A percentile compares a stretch with the other conserved stretches of the same genome.
phyloP scores from a whole-genome alignment of 352 stramenopile species.

The Plasmopara halstedii region DNA sequence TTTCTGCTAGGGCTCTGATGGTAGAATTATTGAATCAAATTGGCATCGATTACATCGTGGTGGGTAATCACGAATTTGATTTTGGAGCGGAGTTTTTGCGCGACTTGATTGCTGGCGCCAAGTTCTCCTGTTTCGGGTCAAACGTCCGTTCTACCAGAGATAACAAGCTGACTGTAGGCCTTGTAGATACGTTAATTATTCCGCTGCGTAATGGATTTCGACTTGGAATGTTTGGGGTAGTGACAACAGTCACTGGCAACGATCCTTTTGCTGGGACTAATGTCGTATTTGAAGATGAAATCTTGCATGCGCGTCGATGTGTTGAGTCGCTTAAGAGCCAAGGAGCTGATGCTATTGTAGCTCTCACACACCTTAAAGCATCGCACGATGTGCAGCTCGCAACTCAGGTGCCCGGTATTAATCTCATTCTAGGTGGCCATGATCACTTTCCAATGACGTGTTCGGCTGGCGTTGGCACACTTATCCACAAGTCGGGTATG shows the following conservation, averaged over 20 bases:
- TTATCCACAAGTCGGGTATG: constrained; percentile 84
- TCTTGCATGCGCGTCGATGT: constrained; percentile 37
- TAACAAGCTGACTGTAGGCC: constrained; percentile 25
- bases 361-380: constrained; percentile 71
- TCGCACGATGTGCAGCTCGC: constrained; percentile 52
- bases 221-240: constrained; percentile 51
- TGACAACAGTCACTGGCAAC: constrained; percentile 40
- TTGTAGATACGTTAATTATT: constrained; percentile 33
- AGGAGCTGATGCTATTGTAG: constrained; percentile 64
- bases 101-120: constrained; percentile 28
- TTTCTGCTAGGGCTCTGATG: constrained; percentile 42
- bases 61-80: constrained; percentile 78
- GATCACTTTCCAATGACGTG: constrained; percentile 79
- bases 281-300: constrained; percentile 47
- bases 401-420: constrained; percentile 46
- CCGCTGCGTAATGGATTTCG: constrained; percentile 29
- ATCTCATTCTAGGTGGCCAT: constrained; percentile 85
- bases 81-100: constrained; percentile 37
- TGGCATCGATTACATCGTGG: constrained; percentile 54
- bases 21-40: constrained; percentile 49
- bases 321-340: constrained; percentile 36
- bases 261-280: constrained; percentile 42
- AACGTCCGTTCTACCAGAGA: constrained; percentile 36
- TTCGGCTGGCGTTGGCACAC: constrained; percentile 34
- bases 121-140: constrained; percentile 51